Evolutionary conservation across 768 basidiomycete species (phyloP).

Genomic region (Lactarius vividus): DNA sequence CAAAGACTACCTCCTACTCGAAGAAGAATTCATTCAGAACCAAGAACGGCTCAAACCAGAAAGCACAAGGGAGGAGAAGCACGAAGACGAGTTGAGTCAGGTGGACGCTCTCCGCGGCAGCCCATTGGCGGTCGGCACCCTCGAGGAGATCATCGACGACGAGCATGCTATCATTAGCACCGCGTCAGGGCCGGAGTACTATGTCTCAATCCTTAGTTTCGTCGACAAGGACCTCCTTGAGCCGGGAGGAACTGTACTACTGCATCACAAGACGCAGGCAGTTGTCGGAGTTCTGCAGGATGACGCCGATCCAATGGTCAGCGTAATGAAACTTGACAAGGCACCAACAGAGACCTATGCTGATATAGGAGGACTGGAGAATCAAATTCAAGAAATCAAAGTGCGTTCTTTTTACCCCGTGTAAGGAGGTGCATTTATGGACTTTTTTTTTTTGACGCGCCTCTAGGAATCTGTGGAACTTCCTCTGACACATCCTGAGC

Average conservation of each 20-base stretch:
- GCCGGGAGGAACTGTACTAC: conserved; percentile 89
- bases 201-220: conserved; percentile 96
- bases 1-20: conserved; percentile 94
- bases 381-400: conserved; percentile 99
- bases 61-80: conserved; percentile 87
- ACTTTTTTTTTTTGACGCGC: conserved; percentile 3
- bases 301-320: conserved; percentile 93
- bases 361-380: conserved; percentile 95
- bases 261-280: conserved; percentile 94
- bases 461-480: conserved; percentile 93
- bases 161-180: conserved; percentile 99
- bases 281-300: conserved; percentile 96
- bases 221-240: conserved; percentile 98
- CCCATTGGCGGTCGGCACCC: conserved; percentile 96
- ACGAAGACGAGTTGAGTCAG: conserved; percentile 89
- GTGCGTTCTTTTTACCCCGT: conserved; percentile 38
- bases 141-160: conserved; percentile 98
- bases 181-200: conserved; percentile 91
- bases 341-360: conserved; percentile 99
- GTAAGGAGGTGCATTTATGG: background rate
- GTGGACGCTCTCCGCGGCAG: conserved; percentile 94
- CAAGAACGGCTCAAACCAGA: conserved; percentile 90
- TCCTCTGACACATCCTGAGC: conserved; percentile 94
- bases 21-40: conserved; percentile 92
- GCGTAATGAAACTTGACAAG: conserved; percentile 98